Percentiles rank a stretch among this genome's conserved stretches.
Conservation (phyloP, 306 rosid genomes). For the Vicia villosa region DNA sequence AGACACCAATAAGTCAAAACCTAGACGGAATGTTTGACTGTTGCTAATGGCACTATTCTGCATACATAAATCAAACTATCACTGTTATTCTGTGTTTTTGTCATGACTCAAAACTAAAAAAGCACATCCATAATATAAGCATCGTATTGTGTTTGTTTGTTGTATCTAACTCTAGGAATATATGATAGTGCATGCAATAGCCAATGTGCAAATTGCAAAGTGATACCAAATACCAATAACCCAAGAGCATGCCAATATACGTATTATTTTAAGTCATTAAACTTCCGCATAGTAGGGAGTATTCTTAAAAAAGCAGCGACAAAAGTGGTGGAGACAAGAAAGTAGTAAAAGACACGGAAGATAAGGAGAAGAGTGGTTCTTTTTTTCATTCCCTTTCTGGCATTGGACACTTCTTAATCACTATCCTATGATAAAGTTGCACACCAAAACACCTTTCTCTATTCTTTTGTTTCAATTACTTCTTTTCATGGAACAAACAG, state of each 20-base stretch:
- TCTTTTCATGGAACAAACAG: conserved; percentile 8
- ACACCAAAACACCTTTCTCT: not conserved
- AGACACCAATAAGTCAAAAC: not conserved
- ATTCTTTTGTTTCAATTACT: conserved; percentile 19
- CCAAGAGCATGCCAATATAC: conserved; percentile 14
- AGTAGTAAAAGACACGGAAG: conserved; percentile 46
- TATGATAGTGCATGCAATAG: not conserved
- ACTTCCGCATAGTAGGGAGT: conserved; percentile 40
- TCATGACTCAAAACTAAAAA: conserved; percentile 37
- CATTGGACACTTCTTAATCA: conserved; percentile 15
- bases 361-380: conserved; percentile 43
- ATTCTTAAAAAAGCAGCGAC: conserved; percentile 48
- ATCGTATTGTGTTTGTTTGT: conserved; percentile 21
- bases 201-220: not conserved
- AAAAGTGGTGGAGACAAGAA: conserved; percentile 54
- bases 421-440: not conserved
- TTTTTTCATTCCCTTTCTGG: conserved; percentile 46
- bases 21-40: conserved; percentile 40
- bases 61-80: not conserved
- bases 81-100: conserved; percentile 18
- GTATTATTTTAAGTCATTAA: not conserved
- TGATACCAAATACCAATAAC: too few species aligned
- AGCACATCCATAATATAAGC: conserved; percentile 34
- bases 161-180: conserved; percentile 11
- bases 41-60: conserved; percentile 8